Conservation (phyloP, 345 rosid genomes). For the Sisymbrium altissimum region DNA sequence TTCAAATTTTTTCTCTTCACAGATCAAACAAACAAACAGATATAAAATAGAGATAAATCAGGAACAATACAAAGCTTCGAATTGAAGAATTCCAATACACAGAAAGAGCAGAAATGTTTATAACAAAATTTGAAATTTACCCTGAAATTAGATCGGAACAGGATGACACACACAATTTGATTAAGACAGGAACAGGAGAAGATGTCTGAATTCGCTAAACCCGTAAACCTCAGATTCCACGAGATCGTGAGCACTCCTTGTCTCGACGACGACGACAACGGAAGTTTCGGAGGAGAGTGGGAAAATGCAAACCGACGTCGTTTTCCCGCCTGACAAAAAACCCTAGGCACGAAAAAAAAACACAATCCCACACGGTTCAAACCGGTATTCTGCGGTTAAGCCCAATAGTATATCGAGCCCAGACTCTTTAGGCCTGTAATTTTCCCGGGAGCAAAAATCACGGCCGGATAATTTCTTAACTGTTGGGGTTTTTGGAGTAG, state of each 20-base stretch:
- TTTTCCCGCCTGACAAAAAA: not conserved
- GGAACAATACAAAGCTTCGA: not conserved
- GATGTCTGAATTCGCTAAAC: not conserved
- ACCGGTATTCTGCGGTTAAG: not conserved
- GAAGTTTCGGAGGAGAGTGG: not conserved
- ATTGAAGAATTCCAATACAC: not conserved
- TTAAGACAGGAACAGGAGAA: not conserved
- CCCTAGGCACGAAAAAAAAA: constrained; percentile 1
- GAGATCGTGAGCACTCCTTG: not conserved
- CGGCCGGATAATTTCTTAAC: too few relatives aligned
- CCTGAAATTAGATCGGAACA: not conserved
- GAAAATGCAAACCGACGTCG: not conserved
- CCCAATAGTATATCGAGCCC: not conserved
- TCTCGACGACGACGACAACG: constrained; percentile 12
- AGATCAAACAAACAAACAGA: constrained; percentile 3
- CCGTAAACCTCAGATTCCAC: not conserved
- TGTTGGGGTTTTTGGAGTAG: not conserved
- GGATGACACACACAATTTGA: not conserved
- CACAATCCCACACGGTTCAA: too few relatives aligned
- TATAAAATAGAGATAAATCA: not conserved
- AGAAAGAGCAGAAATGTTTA: not conserved
- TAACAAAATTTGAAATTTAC: not conserved
- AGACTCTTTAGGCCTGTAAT: not conserved
- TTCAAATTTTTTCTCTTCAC: not conserved
- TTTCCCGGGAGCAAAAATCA: not conserved